Base-by-base conservation (phyloP, 371 early-diverging fungal species). In the Mucor irregularis region DNA sequence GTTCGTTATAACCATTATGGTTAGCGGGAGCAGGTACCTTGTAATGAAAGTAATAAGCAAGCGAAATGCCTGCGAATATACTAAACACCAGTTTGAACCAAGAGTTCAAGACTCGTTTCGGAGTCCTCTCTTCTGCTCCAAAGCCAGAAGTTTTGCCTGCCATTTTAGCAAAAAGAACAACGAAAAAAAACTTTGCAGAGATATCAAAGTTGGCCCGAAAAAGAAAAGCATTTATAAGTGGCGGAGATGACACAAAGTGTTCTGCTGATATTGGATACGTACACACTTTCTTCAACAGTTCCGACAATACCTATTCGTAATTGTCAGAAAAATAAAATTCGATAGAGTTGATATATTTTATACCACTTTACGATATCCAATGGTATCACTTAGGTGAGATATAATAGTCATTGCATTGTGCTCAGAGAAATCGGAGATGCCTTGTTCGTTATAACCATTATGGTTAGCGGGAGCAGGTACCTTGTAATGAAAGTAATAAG, bases 371-470 rank as follows among this genome's bases (percentile, higher is more conserved):
- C 85, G 76, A 40, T 78, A 77, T n/a, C 87, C 85, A 52, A 85
- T 69, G 5, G 80, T 73, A 14, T 74, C 68, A 25, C 80, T 69
- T 26, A 86, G 57, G 39, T 80, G 73, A 13, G 76, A 61, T 8
- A 81, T 78, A 5, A 75, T 66, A 24, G 67, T 56, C 30, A 80
- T 69, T 10, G 80, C 83, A 49, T 81, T 84, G 34, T 67, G 62
- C 53, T 86, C 86, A 14, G 85, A 86, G 50, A 86, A 86, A 43
- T 68, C 75, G 9, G 61, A 43, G 24, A 61, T 33, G 1, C 79
- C 73, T 1, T 42, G 28, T 1, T 72, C 66, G 42, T 70, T 58
- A 17, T 62, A 57, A 55, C 79, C 61, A 52, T 59, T 46, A 49
- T 73, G 74, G 7, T 61, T 51, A 43, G 74, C 49, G 46, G 84